Base-by-base conservation (phyloP, 768 basidiomycete genomes). In the Austroboletus eburneus region DNA sequence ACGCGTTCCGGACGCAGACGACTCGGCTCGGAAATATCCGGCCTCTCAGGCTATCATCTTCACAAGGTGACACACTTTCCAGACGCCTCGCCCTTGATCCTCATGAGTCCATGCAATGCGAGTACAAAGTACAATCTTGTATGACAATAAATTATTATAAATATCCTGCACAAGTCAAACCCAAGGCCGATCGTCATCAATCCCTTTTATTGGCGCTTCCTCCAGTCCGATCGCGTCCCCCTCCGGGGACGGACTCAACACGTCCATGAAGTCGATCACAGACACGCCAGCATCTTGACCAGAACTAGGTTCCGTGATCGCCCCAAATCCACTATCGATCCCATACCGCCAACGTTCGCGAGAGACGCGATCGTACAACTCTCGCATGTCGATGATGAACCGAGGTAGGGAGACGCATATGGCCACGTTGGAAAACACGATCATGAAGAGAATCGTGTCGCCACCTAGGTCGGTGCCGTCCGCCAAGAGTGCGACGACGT, bases 21-120 rank as follows among this genome's bases (percentile, higher is more conserved):
- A 25, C 27, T 18, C 22, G 13, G 17, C 3, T 50, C 55, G 55
- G 55, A 40, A 51, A 38, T n/a, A 39, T 22, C 50, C 52, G 52
- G 27, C 27, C 27, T 12, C 27, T 27, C 5, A 27, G 27, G 27
- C 12, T 27, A 6, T 27, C 27, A 27, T 27, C 27, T 27, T 12
- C n/a, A n/a, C n/a, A n/a, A n/a, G n/a, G n/a, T 27, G 27, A 27
- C n/a, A 27, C 12, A 27, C 12, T 27, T 27, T 12, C 27, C 5
- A 27, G 27, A 27, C 12, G 27, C 27, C 27, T 12, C 12, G 27
- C 27, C 7, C 5, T 27, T 27, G 27, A 12, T 27, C 27, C 27
- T 5, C 12, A 12, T 27, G 27, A 27, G 7, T 12, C 7, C 27
- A 6, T 27, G 27, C 12, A 27, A 12, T 27, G n/a, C n/a, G n/a